Base-by-base conservation (phyloP, 805 yeast species). In the Priceomyces castillae region DNA sequence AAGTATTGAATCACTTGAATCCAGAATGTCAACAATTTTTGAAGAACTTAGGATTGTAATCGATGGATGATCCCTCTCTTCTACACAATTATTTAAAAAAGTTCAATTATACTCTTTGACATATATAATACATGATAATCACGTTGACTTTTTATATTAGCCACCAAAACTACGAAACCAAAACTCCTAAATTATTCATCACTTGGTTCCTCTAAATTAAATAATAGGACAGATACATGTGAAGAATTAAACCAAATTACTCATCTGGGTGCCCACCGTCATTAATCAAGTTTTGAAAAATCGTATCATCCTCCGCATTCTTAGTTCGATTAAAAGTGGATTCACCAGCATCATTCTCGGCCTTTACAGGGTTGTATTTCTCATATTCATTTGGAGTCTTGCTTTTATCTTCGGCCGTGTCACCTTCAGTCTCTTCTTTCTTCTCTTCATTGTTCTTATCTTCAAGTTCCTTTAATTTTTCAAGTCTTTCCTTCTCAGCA, bases 401-500 rank as follows among this genome's bases (percentile, higher is more conserved):
- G 15, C n/a, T 28, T 9, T 11, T n/a, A 23, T 26, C 23, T 22
- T 35, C 25, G 30, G 23, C 31, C 11, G 25, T 17, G 15, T 31
- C 40, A 9, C n/a, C n/a, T 2, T 43, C 37, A 31, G 11, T 33
- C 14, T 26, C 37, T 6, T 19, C 26, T 20, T 38, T 10, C 19
- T 11, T 34, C n/a, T 31, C 44, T 26, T 42, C 42, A 36, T 42
- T 44, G 48, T 43, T 30, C 31, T 56, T 51, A 31, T 57, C 58
- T 42, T 67, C 65, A 45, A 62, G 39, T 42, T 66, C 72, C 40
- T 64, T 61, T 48, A 66, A 55, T 44, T 67, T 69, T 22, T 68
- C 74, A 41, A 64, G 52, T 22, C 71, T 54, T 31, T 69, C 76
- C 54, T 67, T 67, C 44, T 71, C 76, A 2, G 76, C 76, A 37